A percentile compares a stretch with the other conserved stretches of the same genome.
phyloP scores from a whole-genome alignment of 805 yeast genomes.

The Grigorovia transvaalensis region DNA sequence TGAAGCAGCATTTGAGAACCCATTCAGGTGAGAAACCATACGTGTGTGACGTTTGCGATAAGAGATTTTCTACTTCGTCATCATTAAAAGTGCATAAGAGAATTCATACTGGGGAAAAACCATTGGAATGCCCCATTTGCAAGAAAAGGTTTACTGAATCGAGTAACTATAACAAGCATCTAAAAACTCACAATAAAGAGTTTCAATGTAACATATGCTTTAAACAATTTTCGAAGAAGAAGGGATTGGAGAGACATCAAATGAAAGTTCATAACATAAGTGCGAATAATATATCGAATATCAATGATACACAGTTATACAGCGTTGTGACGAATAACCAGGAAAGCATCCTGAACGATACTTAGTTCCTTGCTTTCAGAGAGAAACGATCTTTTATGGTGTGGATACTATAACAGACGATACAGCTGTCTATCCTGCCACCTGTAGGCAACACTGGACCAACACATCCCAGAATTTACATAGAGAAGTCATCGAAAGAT shows the following conservation, averaged over 20 bases:
- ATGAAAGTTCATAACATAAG: not conserved
- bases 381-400: too few relatives aligned
- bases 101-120: constrained; percentile 86
- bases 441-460: too few relatives aligned
- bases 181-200: constrained; percentile 59
- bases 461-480: too few relatives aligned
- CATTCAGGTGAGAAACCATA: constrained; percentile 91
- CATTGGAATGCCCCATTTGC: constrained; percentile 73
- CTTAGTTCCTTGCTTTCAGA: too few relatives aligned
- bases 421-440: too few relatives aligned
- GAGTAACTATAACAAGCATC: constrained; percentile 79
- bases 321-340: too few relatives aligned
- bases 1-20: constrained; percentile 69
- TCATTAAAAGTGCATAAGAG: constrained; percentile 75
- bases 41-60: constrained; percentile 61
- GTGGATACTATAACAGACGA: too few relatives aligned
- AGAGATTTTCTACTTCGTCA: constrained; percentile 71
- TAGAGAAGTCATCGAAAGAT: too few relatives aligned
- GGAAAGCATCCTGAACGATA: too few relatives aligned
- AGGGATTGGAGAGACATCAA: constrained; percentile 34
- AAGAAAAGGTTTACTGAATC: constrained; percentile 80
- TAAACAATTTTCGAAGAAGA: constrained; percentile 39
- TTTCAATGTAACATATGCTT: constrained; percentile 44
- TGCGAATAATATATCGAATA: not conserved
- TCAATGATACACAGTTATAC: not conserved